Evolutionary conservation across 2,329 filamentous ascomycete genomes (phyloP), one percentile per base, ranked within the genome.

Genomic region (Talaromyces funiculosus): DNA sequence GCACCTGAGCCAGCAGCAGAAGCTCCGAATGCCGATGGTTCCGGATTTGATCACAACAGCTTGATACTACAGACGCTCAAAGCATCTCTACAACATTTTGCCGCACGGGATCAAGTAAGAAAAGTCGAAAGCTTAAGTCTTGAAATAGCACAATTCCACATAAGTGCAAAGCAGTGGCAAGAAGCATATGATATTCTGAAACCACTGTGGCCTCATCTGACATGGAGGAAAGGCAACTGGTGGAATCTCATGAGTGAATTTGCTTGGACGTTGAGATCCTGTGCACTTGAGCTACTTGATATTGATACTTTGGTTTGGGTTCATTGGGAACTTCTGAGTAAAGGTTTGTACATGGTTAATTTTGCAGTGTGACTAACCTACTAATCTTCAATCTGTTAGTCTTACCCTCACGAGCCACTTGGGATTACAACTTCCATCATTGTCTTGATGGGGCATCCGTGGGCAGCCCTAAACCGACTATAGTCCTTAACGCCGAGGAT

Each of bases 211-310:
- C 68, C 80, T 42, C 76, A 69, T 9, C 79, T 82, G 68, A 77
- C 74, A n/a, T 87, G 85, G 85, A 80, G 85, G 49, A 72, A 71
- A 45, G 80, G 84, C 67, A 78, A 81, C n/a, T 87, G 85, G 84
- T 84, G 81, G 78, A 69, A 73, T 43, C 74, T 85, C 3, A 82
- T 85, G 63, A 77, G 76, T 57, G 78, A 81, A 42, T 78, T 85
- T 42, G 74, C 82, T 47, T 81, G 78, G 75, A 73, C 78, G 8
- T 71, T 86, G 38, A 77, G 84, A 63, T 78, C 83, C 61, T 84
- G 82, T 67, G 82, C 82, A 16, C 60, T 75, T 8, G 73, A 73
- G 35, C 66, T 77, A 9, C 68, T 77, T 37, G 75, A 84, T 64
- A 69, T 71, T 16, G 79, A 81, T 62, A 77, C 78, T 0, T 71